Evolutionary conservation across 495 filamentous ascomycete species (phyloP).

Genomic region (Peziza echinospora): DNA sequence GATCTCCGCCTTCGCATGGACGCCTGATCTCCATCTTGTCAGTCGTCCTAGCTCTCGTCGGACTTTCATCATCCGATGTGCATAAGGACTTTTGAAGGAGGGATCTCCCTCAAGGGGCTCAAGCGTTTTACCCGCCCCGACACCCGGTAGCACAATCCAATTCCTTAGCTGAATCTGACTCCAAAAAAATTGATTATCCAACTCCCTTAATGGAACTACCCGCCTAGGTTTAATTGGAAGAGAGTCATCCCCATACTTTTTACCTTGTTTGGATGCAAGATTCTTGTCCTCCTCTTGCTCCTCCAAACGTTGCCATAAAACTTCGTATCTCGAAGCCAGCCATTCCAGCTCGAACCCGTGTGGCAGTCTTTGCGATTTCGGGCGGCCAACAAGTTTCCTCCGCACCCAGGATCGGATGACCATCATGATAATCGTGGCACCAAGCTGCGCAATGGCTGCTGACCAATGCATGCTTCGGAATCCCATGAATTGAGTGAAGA

Average conservation of each 20-base stretch:
- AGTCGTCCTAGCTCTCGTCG: slow-evolving; percentile 3
- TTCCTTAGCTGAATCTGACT: too few species aligned
- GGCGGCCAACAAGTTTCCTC: slow-evolving; percentile 20
- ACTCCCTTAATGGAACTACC: too few species aligned
- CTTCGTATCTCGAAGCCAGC: slow-evolving; percentile 13
- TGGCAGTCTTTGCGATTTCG: slow-evolving; percentile 18
- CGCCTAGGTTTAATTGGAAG: too few species aligned
- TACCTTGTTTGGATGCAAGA: neutral
- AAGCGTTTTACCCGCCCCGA: too few species aligned
- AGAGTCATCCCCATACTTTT: neutral
- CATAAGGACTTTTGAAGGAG: too few species aligned
- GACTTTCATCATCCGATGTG: neutral
- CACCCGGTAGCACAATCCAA: too few species aligned
- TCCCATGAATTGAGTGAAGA: slow-evolving; percentile 27
- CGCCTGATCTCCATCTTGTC: slow-evolving; percentile 1
- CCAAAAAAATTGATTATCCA: too few species aligned
- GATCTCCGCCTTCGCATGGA: slow-evolving; percentile 1
- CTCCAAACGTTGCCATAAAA: neutral
- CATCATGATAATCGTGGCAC: slow-evolving; percentile 26
- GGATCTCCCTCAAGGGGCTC: too few species aligned
- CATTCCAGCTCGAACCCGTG: slow-evolving; percentile 24
- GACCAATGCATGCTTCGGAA: slow-evolving; percentile 27
- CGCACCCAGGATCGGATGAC: slow-evolving; percentile 25
- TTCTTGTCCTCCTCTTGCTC: too few species aligned
- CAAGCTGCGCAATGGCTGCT: slow-evolving; percentile 24